Evolutionary conservation across 179 eudicot species (phyloP), one percentile per base, ranked within the genome.

Genomic region (Silene noctiflora): DNA sequence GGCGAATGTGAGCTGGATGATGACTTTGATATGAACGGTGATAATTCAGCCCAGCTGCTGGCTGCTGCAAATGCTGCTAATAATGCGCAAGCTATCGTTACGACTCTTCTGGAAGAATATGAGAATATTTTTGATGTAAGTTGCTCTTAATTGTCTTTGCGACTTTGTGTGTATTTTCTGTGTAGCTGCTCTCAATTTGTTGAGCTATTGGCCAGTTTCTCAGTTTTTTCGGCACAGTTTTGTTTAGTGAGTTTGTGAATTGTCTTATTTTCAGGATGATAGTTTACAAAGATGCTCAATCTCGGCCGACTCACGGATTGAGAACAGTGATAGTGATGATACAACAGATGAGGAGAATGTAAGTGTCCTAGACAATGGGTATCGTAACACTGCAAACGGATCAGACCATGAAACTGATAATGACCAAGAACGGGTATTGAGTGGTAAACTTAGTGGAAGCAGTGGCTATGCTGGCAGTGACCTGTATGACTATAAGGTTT

Each of bases 31-130:
- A 77, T 78, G 68, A 89, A 88, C 65, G 93, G 91, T 85, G 99
- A 96, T 74, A 93, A 85, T 84, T 91, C 98, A 58, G 99, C 96
- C 20, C 99, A 93, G 82, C 97, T 96, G 81, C 84, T 93, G 63
- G 99, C 99, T 83, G 99, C 99, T 79, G 99, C 99, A 42, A 91
- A 89, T 89, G 99, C 99, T 83, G 99, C 99, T 62, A 96, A 87
- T 81, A 89, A 89, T 88, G 99, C 98, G 72, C 98, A 91, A 78
- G 97, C 92, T 72, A 91, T 96, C 73, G 84, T 93, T 71, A 83
- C 96, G 22, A 88, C 92, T 12, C 96, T 96, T 67, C 74, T 96
- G 77, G 99, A 93, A 87, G 98, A 96, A 78, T 96, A 89, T 83
- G 97, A 90, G 56, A 93, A 83, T 78, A 84, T 96, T 35, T 96